Evolutionary conservation across 331 rosid species (phyloP).

Genomic region (Ulmus americana): DNA sequence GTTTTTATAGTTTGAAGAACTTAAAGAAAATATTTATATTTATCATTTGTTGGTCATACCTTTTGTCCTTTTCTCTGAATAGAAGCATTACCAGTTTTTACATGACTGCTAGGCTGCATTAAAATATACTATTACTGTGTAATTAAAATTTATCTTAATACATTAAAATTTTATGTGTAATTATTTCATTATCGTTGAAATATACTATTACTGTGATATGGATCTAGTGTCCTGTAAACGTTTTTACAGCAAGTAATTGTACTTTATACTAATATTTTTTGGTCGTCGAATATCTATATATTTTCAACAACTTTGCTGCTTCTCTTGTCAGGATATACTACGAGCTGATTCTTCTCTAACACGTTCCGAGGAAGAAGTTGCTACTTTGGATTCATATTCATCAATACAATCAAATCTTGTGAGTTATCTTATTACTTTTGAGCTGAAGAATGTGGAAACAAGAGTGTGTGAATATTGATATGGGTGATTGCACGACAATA

Average conservation of each 20-base stretch:
- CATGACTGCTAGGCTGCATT: too few species aligned
- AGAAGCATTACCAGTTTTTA: too few species aligned
- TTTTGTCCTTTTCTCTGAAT: background rate
- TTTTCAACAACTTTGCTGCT: conserved; percentile 12
- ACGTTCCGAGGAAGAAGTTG: conserved; percentile 65
- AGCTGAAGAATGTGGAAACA: background rate
- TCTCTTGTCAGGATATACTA: conserved; percentile 43
- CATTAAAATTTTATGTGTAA: too few species aligned
- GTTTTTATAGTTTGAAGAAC: background rate
- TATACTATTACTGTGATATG: too few species aligned
- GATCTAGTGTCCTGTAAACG: too few species aligned
- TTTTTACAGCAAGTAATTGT: too few species aligned
- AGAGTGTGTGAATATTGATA: background rate
- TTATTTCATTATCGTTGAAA: too few species aligned
- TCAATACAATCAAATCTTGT: conserved; percentile 70
- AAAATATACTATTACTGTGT: too few species aligned
- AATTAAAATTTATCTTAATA: background rate
- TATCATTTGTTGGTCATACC: background rate
- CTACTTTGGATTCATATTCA: conserved; percentile 63
- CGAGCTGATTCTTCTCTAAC: conserved; percentile 60
- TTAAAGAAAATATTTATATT: background rate
- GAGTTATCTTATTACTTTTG: conserved; percentile 37
- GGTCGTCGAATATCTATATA: background rate
- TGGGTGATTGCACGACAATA: too few species aligned
- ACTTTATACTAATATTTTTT: background rate